A percentile compares a stretch with the other conserved stretches of the same genome.
These are phyloP conservation scores for Fusarium incarnatum DNA, from an alignment of 2,329 filamentous ascomycete genomes.

Conservation along the genomic window DNA sequence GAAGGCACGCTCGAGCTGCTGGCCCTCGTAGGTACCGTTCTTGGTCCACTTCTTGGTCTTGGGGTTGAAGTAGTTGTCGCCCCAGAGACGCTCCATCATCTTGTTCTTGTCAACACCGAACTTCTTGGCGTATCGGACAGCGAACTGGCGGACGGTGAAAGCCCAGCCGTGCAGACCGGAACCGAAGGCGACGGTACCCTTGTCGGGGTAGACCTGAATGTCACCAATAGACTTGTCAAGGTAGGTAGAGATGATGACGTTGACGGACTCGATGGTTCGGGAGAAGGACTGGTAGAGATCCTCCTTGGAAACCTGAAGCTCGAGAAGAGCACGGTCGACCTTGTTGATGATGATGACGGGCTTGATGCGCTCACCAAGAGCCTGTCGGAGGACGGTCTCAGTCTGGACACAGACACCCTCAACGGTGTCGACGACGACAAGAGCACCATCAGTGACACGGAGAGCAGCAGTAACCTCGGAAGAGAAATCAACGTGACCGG, in stretches of 20 bases:
- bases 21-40: conserved; percentile 82
- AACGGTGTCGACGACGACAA: conserved; percentile 99
- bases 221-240: conserved; percentile 97
- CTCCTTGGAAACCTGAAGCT: conserved; percentile 98
- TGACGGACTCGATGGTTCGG: conserved; percentile 99
- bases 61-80: conserved; percentile 99
- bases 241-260: conserved; percentile 99
- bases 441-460: conserved; percentile 99
- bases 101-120: conserved; percentile 99
- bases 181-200: conserved; percentile 98
- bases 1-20: conserved; percentile 96
- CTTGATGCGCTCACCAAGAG: conserved; percentile 99
- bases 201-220: conserved; percentile 97
- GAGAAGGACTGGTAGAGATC: conserved; percentile 99
- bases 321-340: conserved; percentile 99
- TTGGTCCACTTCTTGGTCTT: conserved; percentile 99
- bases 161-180: conserved; percentile 99
- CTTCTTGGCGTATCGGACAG: conserved; percentile 97
- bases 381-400: conserved; percentile 98
- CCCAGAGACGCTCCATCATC: conserved; percentile 99
- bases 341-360: conserved; percentile 99
- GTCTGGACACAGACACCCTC: conserved; percentile 99
- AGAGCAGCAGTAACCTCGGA: conserved; percentile 99
- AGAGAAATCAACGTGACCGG: conserved; percentile 99
- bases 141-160: conserved; percentile 99